Base-by-base conservation (phyloP, 2,329 filamentous ascomycete genomes). In the Magnaporthiopsis poae region DNA sequence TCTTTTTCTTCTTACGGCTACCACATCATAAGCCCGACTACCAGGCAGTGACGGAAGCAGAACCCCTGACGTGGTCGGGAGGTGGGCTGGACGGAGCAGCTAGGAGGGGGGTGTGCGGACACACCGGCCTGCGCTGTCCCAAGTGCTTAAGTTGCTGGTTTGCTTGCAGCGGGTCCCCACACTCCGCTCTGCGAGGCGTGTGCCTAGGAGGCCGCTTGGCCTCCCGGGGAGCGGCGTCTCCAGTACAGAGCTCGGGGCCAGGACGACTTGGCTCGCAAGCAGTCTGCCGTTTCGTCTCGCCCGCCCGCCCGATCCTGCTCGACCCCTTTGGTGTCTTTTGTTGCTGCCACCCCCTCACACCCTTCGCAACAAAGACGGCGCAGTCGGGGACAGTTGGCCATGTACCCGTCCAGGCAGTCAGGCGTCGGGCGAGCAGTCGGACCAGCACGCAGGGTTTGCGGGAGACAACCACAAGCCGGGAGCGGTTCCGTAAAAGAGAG, bases 111-210 rank as follows among this genome's bases (percentile, higher is more conserved):
- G 52, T 65, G 63, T 52, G 63, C 52, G 56, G 63, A 65, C 60
- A 33, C 46, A 31, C 52, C 62, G 36, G 46, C 46, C 46, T 56
- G 46, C 9, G 46, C 46, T 56, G 46, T 56, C 46, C 46, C 46
- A 56, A 25, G 46, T 61, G 25, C 60, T 29, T 15, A 15, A 29
- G 60, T 33, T 61, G 27, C 60, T 61, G 60, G 18, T 29, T 29
- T 31, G 31, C 27, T 61, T 61, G 60, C 60, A 33, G 60, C 60
- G 60, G 31, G 18, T 61, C 60, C 59, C 60, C 60, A 61, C 60
- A 61, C n/a, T 61, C 60, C 18, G 46, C 46, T 72, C 69, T 69
- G 70, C 70, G 70, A 56, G 46, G 61, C 31, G 61, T 62, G 61
- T 33, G 29, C 36, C 31, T n/a, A 31, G 60, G 29, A 29, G 60